These are phyloP conservation scores for Sanghuangporus baumii DNA, from an alignment of 1,284 basidiomycete genomes.

Conservation along the genomic window DNA sequence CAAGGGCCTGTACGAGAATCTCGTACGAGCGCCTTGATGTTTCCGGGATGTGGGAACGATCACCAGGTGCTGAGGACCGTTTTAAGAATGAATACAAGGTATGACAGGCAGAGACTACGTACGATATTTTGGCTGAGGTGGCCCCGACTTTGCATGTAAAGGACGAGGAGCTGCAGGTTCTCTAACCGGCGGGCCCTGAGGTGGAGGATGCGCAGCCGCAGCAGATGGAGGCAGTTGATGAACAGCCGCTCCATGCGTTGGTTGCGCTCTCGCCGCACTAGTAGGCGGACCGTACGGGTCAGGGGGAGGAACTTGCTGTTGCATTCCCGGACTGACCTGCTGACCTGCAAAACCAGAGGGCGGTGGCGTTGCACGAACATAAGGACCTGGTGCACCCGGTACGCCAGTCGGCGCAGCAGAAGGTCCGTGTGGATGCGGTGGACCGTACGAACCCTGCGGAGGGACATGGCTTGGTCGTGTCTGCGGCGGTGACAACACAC, in stretches of 20 bases:
- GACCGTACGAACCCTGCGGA: slow-evolving; percentile 13
- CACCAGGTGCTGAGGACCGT: slow-evolving; percentile 66
- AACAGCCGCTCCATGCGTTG: slow-evolving; percentile 27
- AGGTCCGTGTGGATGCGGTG: slow-evolving; percentile 7
- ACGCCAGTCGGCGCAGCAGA: slow-evolving; percentile 1
- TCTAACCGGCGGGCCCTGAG: slow-evolving; percentile 27
- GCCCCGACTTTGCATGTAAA: slow-evolving; percentile 35
- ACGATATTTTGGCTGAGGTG: slow-evolving; percentile 81
- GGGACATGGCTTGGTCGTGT: slow-evolving; percentile 23
- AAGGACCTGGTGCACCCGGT: slow-evolving; percentile 24
- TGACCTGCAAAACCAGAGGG: slow-evolving; percentile 11
- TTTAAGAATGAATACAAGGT: background rate
- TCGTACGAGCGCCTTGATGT: slow-evolving; percentile 62
- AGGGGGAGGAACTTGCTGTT: slow-evolving; percentile 14
- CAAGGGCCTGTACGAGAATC: slow-evolving; percentile 58
- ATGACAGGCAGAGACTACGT: slow-evolving; percentile 31
- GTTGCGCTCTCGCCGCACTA: slow-evolving; percentile 20
- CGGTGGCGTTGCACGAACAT: slow-evolving; percentile 37
- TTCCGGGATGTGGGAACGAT: slow-evolving; percentile 86
- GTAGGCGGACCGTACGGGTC: slow-evolving; percentile 18
- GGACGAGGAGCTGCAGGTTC: slow-evolving; percentile 29
- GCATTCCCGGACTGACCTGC: background rate
- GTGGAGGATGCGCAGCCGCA: slow-evolving; percentile 21
- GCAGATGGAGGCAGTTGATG: slow-evolving; percentile 27
- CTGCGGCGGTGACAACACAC: slow-evolving; percentile 19